Base-by-base conservation (phyloP, 352 stramenopile genomes). In the Phytopythium litorale region DNA sequence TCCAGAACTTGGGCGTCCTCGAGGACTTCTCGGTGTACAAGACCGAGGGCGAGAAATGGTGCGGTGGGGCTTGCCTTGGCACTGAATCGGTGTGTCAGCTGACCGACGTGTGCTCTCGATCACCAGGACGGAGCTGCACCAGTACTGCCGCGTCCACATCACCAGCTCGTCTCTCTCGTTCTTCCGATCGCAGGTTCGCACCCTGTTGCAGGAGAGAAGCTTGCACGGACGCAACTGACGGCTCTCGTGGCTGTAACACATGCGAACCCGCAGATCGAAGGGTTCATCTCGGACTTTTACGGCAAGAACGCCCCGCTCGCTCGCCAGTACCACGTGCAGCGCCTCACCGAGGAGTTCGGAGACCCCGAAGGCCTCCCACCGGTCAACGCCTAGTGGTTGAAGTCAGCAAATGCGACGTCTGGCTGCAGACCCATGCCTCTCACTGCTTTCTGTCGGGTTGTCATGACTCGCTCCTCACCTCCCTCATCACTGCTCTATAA, bases 11-110 rank as follows among this genome's bases (percentile, higher is more conserved):
- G n/a, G 81, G 81, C 6, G 66, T 79, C 0, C 76, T 94, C n/a
- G 79, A 91, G 67, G 82, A 91, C 55, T 91, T 80, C 63, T 75
- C 75, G 0, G 72, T 89, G 37, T 92, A 89, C 52, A 70, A 79
- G 43, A 49, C 61, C 1, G 64, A 82, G 3, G 43, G 63, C 4
- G 65, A 73, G 19, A 78, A 81, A 19, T 54, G 35, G 21, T 58
- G 18, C 23, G 35, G 46, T 52, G 23, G 38, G 9, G 43, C 38
- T 56, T 50, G 23, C 19, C 60, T 30, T 65, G 18, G n/a, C 18
- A 42, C 4, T 30, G 15, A 32, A 19, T 25, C 13, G 16, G 9
- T 16, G 4, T n/a, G 42, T 49, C 28, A 30, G 32, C 23, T 35
- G 18, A 51, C 33, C n/a, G 30, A 38, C 7, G 12, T 13, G 45